phyloP scores from a whole-genome alignment of 2,329 filamentous ascomycete species.

The Dactylellina drechsleri region DNA sequence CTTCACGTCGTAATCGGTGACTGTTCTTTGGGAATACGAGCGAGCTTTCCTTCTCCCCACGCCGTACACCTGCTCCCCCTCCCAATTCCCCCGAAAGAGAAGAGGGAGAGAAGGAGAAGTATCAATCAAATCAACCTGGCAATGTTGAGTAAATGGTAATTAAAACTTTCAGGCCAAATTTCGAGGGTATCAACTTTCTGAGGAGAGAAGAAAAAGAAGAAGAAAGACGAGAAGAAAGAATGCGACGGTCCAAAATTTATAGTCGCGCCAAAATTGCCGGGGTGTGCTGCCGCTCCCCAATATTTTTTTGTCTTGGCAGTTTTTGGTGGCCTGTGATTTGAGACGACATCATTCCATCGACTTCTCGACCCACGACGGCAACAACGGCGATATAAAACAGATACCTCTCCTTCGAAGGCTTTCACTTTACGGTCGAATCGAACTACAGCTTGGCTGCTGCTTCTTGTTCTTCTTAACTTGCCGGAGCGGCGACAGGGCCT shows the following conservation, averaged over 20 bases:
- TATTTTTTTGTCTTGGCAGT: slow-evolving; percentile 19
- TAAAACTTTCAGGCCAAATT: slow-evolving; percentile 54
- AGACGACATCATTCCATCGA: not conserved
- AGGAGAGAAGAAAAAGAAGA: slow-evolving; percentile 49
- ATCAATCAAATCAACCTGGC: slow-evolving; percentile 50
- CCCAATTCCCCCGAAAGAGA: slow-evolving; percentile 4
- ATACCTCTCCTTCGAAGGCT: not conserved
- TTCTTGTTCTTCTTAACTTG: slow-evolving; percentile 5
- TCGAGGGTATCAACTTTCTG: slow-evolving; percentile 56
- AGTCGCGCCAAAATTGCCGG: slow-evolving; percentile 8
- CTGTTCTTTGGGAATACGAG: slow-evolving; percentile 55
- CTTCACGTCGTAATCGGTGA: slow-evolving; percentile 52
- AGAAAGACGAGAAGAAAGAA: slow-evolving; percentile 6
- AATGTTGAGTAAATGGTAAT: slow-evolving; percentile 15
- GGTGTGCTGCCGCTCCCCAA: slow-evolving; percentile 6
- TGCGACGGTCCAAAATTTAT: slow-evolving; percentile 37
- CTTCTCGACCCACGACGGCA: slow-evolving; percentile 11
- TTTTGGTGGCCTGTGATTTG: not conserved
- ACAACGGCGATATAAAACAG: not conserved
- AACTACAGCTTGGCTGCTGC: not conserved
- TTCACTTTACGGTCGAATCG: not conserved
- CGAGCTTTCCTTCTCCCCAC: slow-evolving; percentile 51
- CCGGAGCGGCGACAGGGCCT: slow-evolving; percentile 11
- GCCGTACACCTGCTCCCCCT: slow-evolving; percentile 11
- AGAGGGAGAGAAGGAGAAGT: slow-evolving; percentile 7